phyloP scores from a whole-genome alignment of 345 rosid species.

The Isatis tinctoria region DNA sequence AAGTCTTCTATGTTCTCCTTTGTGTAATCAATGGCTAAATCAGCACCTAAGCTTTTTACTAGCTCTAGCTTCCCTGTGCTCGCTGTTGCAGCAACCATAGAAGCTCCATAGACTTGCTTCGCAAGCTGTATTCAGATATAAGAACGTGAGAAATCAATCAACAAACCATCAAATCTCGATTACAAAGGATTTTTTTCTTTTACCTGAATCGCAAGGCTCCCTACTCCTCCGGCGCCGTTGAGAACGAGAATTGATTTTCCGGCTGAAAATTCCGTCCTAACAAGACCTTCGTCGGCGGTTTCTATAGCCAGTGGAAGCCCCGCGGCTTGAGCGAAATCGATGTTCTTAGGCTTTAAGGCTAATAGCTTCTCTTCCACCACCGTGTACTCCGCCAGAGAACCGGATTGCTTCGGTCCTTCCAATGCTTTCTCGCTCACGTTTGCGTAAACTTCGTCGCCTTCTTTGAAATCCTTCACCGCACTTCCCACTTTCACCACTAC shows the following conservation, averaged over 20 bases:
- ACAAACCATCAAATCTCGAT: neutral
- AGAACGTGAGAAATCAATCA: neutral
- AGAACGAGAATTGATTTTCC: slow-evolving; percentile 85
- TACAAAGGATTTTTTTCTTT: neutral
- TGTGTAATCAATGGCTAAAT: slow-evolving; percentile 86
- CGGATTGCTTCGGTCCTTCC: slow-evolving; percentile 87
- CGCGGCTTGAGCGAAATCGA: slow-evolving; percentile 79
- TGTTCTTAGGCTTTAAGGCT: slow-evolving; percentile 71
- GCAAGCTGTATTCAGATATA: slow-evolving; percentile 50
- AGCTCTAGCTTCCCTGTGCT: slow-evolving; percentile 70
- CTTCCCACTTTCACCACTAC: slow-evolving; percentile 77
- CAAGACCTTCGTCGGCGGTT: slow-evolving; percentile 83
- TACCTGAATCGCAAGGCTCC: slow-evolving; percentile 94
- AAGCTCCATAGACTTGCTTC: slow-evolving; percentile 84
- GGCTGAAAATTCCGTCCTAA: slow-evolving; percentile 69
- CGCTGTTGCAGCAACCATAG: slow-evolving; percentile 82
- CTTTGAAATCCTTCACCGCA: slow-evolving; percentile 69
- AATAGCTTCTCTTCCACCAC: slow-evolving; percentile 87
- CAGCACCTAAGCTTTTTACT: slow-evolving; percentile 77
- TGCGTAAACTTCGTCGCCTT: slow-evolving; percentile 86
- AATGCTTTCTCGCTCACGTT: slow-evolving; percentile 89
- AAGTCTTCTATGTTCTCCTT: slow-evolving; percentile 79
- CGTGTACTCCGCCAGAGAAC: slow-evolving; percentile 82
- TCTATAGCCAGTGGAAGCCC: slow-evolving; percentile 88
- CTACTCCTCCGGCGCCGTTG: slow-evolving; percentile 95